These are phyloP conservation scores for Botrytis elliptica DNA, from an alignment of 2,329 filamentous ascomycete genomes.

Conservation along the genomic window DNA sequence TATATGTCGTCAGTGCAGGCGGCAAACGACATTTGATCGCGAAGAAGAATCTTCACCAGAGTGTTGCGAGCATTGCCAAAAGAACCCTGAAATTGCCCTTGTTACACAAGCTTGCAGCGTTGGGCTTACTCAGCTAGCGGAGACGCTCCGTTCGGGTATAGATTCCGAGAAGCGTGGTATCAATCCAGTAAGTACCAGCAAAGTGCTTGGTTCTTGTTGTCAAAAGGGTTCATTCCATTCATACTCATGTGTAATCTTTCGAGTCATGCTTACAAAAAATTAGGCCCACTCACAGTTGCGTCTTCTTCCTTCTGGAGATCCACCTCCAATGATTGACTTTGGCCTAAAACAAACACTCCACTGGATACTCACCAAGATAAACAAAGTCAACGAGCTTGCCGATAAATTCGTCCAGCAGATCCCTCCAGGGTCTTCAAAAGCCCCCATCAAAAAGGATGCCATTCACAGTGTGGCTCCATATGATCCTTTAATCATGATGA, in stretches of 20 bases:
- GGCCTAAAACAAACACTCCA: constrained; percentile 35
- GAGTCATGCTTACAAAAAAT: constrained; percentile 14
- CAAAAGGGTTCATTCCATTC: not conserved
- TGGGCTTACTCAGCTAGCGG: constrained; percentile 35
- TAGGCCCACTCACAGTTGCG: constrained; percentile 21
- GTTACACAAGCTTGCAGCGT: constrained; percentile 31
- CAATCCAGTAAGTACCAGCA: constrained; percentile 32
- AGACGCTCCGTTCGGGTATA: constrained; percentile 34
- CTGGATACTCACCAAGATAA: constrained; percentile 35
- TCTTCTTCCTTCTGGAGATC: constrained; percentile 27
- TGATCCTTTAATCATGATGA: constrained; percentile 33
- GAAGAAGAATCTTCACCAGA: constrained; percentile 23
- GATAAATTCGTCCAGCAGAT: constrained; percentile 34
- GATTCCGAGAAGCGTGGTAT: constrained; percentile 31
- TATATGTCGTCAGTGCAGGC: constrained; percentile 33
- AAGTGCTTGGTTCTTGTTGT: not conserved
- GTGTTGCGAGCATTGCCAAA: constrained; percentile 32
- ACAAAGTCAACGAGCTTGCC: constrained; percentile 36
- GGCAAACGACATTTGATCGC: constrained; percentile 26
- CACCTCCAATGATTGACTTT: constrained; percentile 34
- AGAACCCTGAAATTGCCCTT: constrained; percentile 30
- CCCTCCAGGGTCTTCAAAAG: constrained; percentile 23
- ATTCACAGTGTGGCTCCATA: constrained; percentile 22
- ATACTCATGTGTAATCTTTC: not conserved
- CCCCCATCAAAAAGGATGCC: constrained; percentile 22